Conservation (phyloP, 495 filamentous ascomycete genomes). For the Penicillium paxilli region DNA sequence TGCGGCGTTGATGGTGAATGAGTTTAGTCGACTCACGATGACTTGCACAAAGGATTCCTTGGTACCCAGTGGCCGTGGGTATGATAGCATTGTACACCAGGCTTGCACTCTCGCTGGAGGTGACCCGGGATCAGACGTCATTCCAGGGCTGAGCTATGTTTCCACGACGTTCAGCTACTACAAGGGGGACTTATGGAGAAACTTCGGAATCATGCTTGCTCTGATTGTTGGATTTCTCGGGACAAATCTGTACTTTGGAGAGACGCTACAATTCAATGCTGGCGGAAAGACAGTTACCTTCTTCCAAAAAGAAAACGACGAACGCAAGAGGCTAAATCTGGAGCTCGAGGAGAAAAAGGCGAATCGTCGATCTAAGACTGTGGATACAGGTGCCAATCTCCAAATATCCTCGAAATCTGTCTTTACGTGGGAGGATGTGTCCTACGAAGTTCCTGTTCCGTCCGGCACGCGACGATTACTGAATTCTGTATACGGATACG, state of each 20-base stretch:
- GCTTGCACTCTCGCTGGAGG: conserved; percentile 74
- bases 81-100: conserved; percentile 66
- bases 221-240: conserved; percentile 68
- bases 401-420: conserved; percentile 63
- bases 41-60: conserved; percentile 63
- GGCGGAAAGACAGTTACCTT: conserved; percentile 77
- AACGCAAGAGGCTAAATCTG: conserved; percentile 68
- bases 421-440: conserved; percentile 53
- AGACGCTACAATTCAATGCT: conserved; percentile 72
- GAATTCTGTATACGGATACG: conserved; percentile 73
- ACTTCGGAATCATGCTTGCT: conserved; percentile 72
- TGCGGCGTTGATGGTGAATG: conserved; percentile 77
- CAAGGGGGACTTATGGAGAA: conserved; percentile 65
- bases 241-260: conserved; percentile 70
- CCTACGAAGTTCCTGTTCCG: conserved; percentile 68
- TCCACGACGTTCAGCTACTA: conserved; percentile 61
- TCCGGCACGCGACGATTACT: conserved; percentile 68
- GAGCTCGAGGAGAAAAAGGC: conserved; percentile 59
- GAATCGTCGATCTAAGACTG: conserved; percentile 48
- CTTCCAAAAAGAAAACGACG: conserved; percentile 69
- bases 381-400: conserved; percentile 52
- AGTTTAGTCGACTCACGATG: conserved; percentile 65
- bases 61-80: conserved; percentile 63
- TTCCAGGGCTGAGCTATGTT: conserved; percentile 65
- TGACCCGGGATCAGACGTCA: conserved; percentile 55